Percentiles rank a stretch among this genome's conserved stretches.
Conservation (phyloP, 2,329 filamentous ascomycete genomes). For the Fusarium caatingaense region DNA sequence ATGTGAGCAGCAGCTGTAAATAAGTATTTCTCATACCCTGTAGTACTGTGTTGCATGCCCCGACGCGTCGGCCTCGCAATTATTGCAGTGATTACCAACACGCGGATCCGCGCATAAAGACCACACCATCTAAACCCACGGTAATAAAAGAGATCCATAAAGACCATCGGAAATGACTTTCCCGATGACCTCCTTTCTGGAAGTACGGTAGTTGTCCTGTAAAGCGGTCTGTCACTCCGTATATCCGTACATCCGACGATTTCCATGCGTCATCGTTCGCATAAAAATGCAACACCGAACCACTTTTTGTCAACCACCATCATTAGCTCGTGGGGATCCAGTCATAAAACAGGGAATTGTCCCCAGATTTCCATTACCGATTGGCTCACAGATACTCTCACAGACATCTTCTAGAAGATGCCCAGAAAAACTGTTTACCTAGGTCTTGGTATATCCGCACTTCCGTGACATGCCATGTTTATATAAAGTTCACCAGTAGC, state of each 20-base stretch:
- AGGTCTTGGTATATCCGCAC: background rate
- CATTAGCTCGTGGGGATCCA: background rate
- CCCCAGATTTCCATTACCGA: background rate
- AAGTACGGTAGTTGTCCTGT: background rate
- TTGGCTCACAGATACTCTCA: background rate
- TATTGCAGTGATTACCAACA: background rate
- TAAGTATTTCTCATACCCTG: too few species aligned
- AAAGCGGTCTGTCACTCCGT: background rate
- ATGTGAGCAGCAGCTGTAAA: too few species aligned
- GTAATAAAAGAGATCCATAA: background rate
- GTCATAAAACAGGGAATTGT: background rate
- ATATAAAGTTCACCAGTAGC: background rate
- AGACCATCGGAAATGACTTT: background rate
- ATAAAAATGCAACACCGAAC: background rate
- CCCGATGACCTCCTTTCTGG: background rate
- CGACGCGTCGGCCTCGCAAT: background rate
- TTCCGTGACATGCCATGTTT: fast-evolving
- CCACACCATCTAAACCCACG: too few species aligned
- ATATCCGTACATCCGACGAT: background rate
- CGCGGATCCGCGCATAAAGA: background rate
- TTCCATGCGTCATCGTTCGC: background rate
- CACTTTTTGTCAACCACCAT: background rate
- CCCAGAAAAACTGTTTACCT: background rate
- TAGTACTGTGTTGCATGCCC: too few species aligned
- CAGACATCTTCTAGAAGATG: background rate